phyloP scores from a whole-genome alignment of 2,329 filamentous ascomycete genomes.

The Fonsecaea monophora region DNA sequence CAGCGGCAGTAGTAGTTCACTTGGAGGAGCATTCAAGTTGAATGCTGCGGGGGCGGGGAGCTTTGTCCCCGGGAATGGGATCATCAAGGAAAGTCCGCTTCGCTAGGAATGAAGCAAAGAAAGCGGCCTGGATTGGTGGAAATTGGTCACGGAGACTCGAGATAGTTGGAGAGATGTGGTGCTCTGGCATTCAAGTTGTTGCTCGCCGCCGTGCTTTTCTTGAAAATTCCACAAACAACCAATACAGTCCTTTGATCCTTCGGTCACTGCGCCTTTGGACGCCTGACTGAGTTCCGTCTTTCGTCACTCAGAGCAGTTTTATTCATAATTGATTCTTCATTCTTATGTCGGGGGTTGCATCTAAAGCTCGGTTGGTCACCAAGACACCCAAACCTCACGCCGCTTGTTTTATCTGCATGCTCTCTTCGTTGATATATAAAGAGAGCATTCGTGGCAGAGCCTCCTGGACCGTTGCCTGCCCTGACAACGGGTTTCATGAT shows the following conservation, averaged over 20 bases:
- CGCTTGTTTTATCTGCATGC: background rate
- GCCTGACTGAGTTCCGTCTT: too few relatives aligned
- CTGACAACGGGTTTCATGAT: background rate
- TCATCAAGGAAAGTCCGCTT: constrained; percentile 38
- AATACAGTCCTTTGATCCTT: background rate
- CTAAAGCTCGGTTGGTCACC: too few relatives aligned
- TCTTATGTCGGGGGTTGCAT: background rate
- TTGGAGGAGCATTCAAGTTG: constrained; percentile 29
- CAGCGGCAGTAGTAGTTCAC: constrained; percentile 12
- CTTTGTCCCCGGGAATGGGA: constrained; percentile 39
- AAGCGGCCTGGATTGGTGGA: background rate
- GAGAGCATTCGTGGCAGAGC: background rate
- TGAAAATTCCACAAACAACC: background rate
- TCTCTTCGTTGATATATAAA: background rate
- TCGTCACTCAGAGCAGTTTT: background rate
- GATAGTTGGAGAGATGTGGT: background rate
- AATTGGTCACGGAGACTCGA: background rate
- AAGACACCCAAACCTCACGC: background rate
- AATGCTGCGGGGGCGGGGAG: constrained; percentile 29
- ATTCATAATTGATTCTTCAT: background rate
- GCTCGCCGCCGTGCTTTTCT: background rate
- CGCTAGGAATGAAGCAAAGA: constrained; percentile 18
- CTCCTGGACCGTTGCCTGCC: background rate
- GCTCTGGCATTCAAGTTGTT: background rate
- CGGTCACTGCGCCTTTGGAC: too few relatives aligned